A percentile compares a stretch with the other conserved stretches of the same genome.
These are phyloP conservation scores for Crithidia bombi DNA, from an alignment of 208 protist genomes.

Conservation along the genomic window DNA sequence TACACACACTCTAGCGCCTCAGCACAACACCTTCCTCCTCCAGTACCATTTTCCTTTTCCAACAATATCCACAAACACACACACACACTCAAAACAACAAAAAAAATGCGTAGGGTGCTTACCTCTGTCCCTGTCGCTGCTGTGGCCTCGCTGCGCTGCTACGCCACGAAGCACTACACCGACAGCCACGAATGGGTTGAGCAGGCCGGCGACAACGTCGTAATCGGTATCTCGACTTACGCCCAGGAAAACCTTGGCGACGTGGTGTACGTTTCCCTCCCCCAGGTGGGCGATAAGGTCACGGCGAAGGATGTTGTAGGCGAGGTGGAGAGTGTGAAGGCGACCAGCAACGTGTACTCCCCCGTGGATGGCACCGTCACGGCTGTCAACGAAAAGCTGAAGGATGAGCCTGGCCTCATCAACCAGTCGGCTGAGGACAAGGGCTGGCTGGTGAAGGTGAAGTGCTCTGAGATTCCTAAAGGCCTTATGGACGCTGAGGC, in stretches of 20 bases:
- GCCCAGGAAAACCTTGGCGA: constrained; percentile 92
- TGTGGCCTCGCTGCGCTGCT: constrained; percentile 48
- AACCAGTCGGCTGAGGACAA: constrained; percentile 88
- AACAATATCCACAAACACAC: background rate
- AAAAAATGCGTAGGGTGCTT: constrained; percentile 61
- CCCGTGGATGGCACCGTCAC: constrained; percentile 83
- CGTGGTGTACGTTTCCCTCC: constrained; percentile 91
- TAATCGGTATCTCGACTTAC: constrained; percentile 87
- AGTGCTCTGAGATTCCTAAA: constrained; percentile 69
- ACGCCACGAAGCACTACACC: constrained; percentile 84
- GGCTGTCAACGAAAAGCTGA: constrained; percentile 86
- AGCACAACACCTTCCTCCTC: background rate
- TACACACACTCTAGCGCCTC: too few species aligned
- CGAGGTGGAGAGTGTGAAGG: constrained; percentile 94
- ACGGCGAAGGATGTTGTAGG: constrained; percentile 71
- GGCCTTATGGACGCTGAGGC: constrained; percentile 82
- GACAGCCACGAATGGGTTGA: constrained; percentile 93
- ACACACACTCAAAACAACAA: background rate
- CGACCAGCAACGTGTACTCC: constrained; percentile 91
- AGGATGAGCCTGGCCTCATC: constrained; percentile 84
- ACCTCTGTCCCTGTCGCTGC: constrained; percentile 32
- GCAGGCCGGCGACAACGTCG: constrained; percentile 62
- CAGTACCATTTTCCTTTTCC: background rate
- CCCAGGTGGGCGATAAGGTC: constrained; percentile 85
- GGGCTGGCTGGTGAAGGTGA: constrained; percentile 91